These are phyloP conservation scores for Hsuehochloa calcarea DNA, from an alignment of 176 grass and related monocot genomes.

Conservation along the genomic window DNA sequence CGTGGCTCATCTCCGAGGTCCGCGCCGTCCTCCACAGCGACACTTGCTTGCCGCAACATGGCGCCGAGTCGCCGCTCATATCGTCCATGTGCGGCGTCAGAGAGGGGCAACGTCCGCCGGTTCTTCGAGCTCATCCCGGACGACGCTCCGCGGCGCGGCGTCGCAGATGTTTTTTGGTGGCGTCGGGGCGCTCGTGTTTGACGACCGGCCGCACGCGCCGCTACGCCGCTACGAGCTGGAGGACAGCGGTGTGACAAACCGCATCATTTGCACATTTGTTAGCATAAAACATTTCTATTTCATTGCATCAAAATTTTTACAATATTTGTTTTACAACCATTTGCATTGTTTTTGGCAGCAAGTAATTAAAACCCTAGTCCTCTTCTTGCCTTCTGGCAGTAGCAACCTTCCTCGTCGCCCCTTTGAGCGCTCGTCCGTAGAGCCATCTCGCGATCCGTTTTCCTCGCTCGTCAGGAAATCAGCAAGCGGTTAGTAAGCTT, in stretches of 20 bases:
- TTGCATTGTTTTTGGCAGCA: no score
- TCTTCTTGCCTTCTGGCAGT: no score
- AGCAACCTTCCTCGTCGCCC: no score
- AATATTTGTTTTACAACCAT: no score
- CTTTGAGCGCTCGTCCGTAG: no score
- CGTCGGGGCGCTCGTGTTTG: constrained; percentile 57
- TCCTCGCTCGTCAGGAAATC: no score
- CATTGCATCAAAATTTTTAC: no score
- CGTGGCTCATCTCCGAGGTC: constrained; percentile 47
- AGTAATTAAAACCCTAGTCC: no score
- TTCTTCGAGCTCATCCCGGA: constrained; percentile 37
- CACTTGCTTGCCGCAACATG: not conserved
- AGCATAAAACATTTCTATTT: no score
- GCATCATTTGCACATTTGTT: no score
- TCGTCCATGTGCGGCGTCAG: constrained; percentile 7
- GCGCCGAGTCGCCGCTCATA: constrained; percentile 16
- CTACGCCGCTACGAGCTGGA: constrained; percentile 44
- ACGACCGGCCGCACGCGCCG: constrained; percentile 49
- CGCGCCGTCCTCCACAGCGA: constrained; percentile 37
- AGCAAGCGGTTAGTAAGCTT: no score
- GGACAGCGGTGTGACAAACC: not conserved
- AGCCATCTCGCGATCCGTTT: no score
- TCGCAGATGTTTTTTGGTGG: constrained; percentile 43
- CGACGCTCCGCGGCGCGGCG: constrained; percentile 32
- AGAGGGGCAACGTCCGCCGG: constrained; percentile 1